These are phyloP conservation scores for Vitis hybrid DNA, from an alignment of 177 flowering plant genomes.

Conservation along the genomic window DNA sequence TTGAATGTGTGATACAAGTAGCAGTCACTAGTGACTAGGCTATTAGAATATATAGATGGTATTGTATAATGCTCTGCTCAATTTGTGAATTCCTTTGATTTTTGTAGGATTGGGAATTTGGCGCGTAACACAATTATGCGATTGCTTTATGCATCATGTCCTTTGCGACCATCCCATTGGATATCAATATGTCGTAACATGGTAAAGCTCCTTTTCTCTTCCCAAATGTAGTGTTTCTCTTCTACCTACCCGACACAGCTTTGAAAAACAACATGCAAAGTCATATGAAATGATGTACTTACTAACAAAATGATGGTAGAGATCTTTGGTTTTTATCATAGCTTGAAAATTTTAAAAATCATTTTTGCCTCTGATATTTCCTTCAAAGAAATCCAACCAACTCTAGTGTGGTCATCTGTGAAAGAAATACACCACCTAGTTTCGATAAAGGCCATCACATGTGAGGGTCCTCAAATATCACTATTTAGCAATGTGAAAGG, in stretches of 20 bases:
- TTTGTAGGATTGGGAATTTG: conserved; percentile 77
- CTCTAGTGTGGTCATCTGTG: too few relatives aligned
- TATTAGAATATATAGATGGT: neutral
- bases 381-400: too few relatives aligned
- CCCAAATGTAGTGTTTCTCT: neutral
- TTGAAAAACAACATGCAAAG: neutral
- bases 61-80: neutral
- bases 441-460: too few relatives aligned
- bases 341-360: too few relatives aligned
- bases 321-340: neutral
- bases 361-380: too few relatives aligned
- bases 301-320: neutral
- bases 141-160: conserved; percentile 79
- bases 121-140: conserved; percentile 71
- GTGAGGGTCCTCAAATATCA: too few relatives aligned
- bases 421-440: too few relatives aligned
- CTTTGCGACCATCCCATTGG: conserved; percentile 86
- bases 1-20: too few relatives aligned
- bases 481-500: too few relatives aligned
- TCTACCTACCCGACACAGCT: neutral
- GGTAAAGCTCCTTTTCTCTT: conserved; percentile 40
- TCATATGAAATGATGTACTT: neutral
- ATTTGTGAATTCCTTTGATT: conserved; percentile 10
- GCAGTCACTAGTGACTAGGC: too few relatives aligned
- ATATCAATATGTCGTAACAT: conserved; percentile 68